phyloP scores from a whole-genome alignment of 1,284 basidiomycete genomes.

The Ustilago nuda region DNA sequence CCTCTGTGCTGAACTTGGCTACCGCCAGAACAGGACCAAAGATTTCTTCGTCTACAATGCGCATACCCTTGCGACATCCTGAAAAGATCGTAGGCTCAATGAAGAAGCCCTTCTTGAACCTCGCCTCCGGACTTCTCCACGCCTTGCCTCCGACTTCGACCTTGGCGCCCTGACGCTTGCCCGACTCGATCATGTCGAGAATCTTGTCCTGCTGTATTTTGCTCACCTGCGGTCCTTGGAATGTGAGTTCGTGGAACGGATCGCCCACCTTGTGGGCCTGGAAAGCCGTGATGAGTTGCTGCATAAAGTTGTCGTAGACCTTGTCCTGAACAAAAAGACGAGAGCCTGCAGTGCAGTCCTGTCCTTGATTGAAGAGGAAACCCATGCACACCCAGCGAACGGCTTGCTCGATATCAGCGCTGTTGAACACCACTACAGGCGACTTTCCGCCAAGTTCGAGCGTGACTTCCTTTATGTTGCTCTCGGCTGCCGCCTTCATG shows the following conservation, averaged over 20 bases:
- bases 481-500: conserved; percentile 84
- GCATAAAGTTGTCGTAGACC: conserved; percentile 76
- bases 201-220: conserved; percentile 83
- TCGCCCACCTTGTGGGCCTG: conserved; percentile 72
- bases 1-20: conserved; percentile 69
- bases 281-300: conserved; percentile 75
- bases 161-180: conserved; percentile 81
- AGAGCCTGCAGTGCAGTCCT: conserved; percentile 77
- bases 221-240: conserved; percentile 90
- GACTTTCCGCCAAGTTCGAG: conserved; percentile 85
- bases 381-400: conserved; percentile 79
- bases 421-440: conserved; percentile 81
- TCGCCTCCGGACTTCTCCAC: conserved; percentile 26
- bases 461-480: conserved; percentile 83
- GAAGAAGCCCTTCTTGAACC: conserved; percentile 73
- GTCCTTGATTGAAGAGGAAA: conserved; percentile 76
- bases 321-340: conserved; percentile 79
- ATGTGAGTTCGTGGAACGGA: conserved; percentile 79
- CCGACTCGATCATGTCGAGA: conserved; percentile 88
- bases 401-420: conserved; percentile 71
- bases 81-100: conserved; percentile 72
- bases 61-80: conserved; percentile 74
- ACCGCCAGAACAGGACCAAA: conserved; percentile 81
- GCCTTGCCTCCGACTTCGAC: conserved; percentile 78
- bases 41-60: conserved; percentile 78